phyloP scores from a whole-genome alignment of 176 grass and related monocot species.

The Pontederia paniculata region DNA sequence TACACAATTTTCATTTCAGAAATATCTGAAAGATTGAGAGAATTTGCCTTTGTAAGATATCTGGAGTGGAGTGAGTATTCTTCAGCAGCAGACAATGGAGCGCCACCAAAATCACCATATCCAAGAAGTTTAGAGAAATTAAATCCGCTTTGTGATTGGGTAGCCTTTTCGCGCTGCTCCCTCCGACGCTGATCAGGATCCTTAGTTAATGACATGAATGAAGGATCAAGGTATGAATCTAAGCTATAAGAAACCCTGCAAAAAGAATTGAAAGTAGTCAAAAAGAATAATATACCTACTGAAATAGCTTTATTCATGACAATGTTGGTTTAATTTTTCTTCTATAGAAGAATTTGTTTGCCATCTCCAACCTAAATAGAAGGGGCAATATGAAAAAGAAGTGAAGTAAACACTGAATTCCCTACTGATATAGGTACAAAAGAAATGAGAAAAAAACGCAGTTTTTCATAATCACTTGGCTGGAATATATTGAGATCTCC shows the following conservation, averaged over 20 bases:
- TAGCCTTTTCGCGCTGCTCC: conserved; percentile 73
- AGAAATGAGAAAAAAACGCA: no score
- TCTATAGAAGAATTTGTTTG: background rate
- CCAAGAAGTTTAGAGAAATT: conserved; percentile 82
- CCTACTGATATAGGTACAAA: no score
- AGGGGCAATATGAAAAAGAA: no score
- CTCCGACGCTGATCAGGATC: conserved; percentile 66
- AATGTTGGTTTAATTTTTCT: background rate
- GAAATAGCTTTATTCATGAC: background rate
- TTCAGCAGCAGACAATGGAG: conserved; percentile 78
- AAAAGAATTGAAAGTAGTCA: conserved; percentile 11
- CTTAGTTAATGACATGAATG: conserved; percentile 98
- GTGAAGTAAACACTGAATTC: no score
- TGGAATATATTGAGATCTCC: no score
- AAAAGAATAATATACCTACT: background rate
- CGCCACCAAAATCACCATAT: conserved; percentile 77
- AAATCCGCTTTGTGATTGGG: conserved; percentile 74
- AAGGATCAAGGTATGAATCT: conserved; percentile 82
- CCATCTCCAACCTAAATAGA: no score
- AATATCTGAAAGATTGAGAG: conserved; percentile 95
- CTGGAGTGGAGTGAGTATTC: conserved; percentile 96
- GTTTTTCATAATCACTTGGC: no score
- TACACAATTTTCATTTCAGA: conserved; percentile 99
- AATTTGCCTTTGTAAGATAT: conserved; percentile 96
- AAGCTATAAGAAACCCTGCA: conserved; percentile 62